A percentile compares a stretch with the other conserved stretches of the same genome.
phyloP scores from a whole-genome alignment of 495 filamentous ascomycete genomes.

The Penicillium dipodomyicola region DNA sequence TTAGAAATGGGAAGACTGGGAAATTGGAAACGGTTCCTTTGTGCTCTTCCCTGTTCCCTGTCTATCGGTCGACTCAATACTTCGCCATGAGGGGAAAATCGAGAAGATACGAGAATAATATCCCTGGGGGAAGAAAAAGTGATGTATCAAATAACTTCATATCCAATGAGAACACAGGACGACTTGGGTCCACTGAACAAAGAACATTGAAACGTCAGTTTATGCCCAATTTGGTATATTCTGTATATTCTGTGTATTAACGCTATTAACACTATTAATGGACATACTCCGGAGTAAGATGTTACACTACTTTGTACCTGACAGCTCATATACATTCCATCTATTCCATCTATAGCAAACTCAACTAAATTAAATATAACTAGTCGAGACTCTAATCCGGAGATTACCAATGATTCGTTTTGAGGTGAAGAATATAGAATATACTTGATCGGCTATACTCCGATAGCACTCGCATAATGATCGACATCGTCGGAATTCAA shows the following conservation, averaged over 20 bases:
- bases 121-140: not conserved
- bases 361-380: not conserved
- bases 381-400: not conserved
- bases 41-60: not conserved
- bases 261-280: no score
- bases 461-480: not conserved
- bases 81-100: not conserved
- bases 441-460: not conserved
- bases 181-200: slow-evolving; percentile 5
- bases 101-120: slow-evolving; percentile 1
- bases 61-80: not conserved
- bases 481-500: not conserved
- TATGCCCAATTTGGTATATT: no score
- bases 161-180: not conserved
- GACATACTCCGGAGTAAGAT: no score
- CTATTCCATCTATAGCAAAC: slow-evolving; percentile 5
- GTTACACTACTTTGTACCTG: not conserved
- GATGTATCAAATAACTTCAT: slow-evolving; percentile 3
- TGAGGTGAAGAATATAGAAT: no score
- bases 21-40: not conserved
- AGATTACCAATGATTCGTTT: slow-evolving; percentile 11
- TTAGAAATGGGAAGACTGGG: not conserved
- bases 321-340: slow-evolving; percentile 9
- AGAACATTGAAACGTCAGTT: not conserved
- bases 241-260: no score